Conservation (phyloP, 75 land plant species). For the Sequoiadendron giganteum region DNA sequence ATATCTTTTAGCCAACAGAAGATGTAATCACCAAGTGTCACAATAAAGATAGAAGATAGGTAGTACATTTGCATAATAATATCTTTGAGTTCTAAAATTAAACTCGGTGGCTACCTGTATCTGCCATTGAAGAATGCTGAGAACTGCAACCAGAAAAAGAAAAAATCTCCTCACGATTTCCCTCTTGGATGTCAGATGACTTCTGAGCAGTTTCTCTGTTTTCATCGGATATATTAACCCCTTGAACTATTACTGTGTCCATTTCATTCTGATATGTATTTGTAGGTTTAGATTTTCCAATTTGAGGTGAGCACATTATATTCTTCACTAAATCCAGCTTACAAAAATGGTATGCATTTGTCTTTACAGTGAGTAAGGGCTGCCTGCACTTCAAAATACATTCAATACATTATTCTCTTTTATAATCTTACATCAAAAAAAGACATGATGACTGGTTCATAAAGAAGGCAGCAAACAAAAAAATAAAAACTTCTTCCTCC, state of each 20-base stretch:
- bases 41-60: not conserved
- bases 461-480: not conserved
- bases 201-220: not conserved
- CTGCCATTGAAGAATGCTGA: not conserved
- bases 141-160: slow-evolving; percentile 3
- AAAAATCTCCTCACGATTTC: not conserved
- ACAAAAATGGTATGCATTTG: slow-evolving; percentile 88
- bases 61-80: not conserved
- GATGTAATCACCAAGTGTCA: not conserved
- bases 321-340: slow-evolving; percentile 61
- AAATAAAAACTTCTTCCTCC: not conserved
- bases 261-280: not conserved
- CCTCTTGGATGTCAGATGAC: not conserved
- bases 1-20: not conserved
- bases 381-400: slow-evolving; percentile 39
- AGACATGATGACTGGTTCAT: not conserved
- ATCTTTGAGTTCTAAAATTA: not conserved
- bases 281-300: not conserved
- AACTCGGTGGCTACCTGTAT: slow-evolving; percentile 5
- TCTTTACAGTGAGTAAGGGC: slow-evolving; percentile 64
- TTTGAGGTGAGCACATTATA: not conserved
- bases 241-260: not conserved
- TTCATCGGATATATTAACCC: not conserved
- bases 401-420: not conserved
- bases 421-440: not conserved